A percentile compares a stretch with the other conserved stretches of the same genome.
Evolutionary conservation across 305 asterid species (phyloP).

Genomic region (Solanum hybrid): DNA sequence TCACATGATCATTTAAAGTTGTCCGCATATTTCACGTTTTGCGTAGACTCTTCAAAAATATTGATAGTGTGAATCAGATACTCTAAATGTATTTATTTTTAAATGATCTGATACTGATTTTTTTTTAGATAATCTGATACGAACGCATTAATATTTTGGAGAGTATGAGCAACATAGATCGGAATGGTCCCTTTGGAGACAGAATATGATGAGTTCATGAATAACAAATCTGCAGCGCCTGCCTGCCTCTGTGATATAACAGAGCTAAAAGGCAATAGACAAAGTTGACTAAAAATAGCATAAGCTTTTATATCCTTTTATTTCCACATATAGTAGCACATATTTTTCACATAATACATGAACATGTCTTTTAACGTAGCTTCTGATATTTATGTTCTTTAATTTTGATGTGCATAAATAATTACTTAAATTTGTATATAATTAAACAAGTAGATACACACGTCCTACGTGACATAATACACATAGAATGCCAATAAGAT

Average conservation of each 20-base stretch:
- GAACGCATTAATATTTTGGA: neutral
- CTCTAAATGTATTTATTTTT: neutral
- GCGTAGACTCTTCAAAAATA: neutral
- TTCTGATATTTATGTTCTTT: no score
- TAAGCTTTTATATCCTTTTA: neutral
- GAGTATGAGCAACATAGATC: neutral
- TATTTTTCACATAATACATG: neutral
- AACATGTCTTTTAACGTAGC: neutral
- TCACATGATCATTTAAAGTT: neutral
- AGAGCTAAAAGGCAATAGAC: neutral
- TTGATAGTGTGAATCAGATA: neutral
- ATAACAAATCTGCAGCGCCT: neutral
- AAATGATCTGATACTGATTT: no score
- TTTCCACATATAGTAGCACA: neutral
- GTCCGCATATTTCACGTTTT: no score
- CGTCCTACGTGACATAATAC: neutral
- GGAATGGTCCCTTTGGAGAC: neutral
- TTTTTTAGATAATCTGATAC: no score
- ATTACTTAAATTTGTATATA: no score
- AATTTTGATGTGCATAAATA: no score
- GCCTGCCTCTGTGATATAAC: neutral
- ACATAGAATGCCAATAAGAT: no score
- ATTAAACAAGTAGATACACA: no score
- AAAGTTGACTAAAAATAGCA: neutral
- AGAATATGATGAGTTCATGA: neutral